Conservation (phyloP, 148 eudicot genomes). For the Rheum nobile region DNA sequence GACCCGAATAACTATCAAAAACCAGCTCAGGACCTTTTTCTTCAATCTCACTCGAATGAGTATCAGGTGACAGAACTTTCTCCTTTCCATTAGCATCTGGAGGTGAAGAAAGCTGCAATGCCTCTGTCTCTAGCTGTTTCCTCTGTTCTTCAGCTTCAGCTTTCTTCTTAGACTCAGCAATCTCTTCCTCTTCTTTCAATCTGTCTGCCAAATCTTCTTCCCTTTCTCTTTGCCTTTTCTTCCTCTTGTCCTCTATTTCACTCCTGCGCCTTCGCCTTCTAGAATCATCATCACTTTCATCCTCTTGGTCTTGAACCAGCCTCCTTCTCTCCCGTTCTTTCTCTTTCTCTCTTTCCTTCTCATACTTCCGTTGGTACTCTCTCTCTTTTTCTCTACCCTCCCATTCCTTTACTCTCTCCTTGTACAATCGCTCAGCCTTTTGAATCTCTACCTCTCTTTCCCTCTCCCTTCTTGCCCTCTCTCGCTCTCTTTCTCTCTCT, state of each 20-base stretch:
- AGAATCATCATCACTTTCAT: constrained; percentile 68
- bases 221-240: constrained; percentile 60
- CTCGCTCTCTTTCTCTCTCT: constrained; percentile 92
- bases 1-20: constrained; percentile 23
- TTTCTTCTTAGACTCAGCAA: constrained; percentile 62
- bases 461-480: constrained; percentile 83
- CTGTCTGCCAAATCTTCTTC: constrained; percentile 80
- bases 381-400: constrained; percentile 73
- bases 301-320: constrained; percentile 64
- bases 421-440: constrained; percentile 74
- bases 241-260: constrained; percentile 69
- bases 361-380: constrained; percentile 60
- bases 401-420: constrained; percentile 78
- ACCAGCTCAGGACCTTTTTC: constrained; percentile 33
- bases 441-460: constrained; percentile 69
- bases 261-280: constrained; percentile 75
- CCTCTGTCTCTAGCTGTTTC: constrained; percentile 39
- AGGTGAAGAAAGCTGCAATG: constrained; percentile 25
- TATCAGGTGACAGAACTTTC: constrained; percentile 23
- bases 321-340: constrained; percentile 63
- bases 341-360: constrained; percentile 83
- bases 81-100: constrained; percentile 39
- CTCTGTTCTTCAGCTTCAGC: constrained; percentile 60
- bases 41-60: constrained; percentile 21
- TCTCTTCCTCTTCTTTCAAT: constrained; percentile 77